Conservation (phyloP, 208 protist species). For the Paratrypanosoma confusum region DNA sequence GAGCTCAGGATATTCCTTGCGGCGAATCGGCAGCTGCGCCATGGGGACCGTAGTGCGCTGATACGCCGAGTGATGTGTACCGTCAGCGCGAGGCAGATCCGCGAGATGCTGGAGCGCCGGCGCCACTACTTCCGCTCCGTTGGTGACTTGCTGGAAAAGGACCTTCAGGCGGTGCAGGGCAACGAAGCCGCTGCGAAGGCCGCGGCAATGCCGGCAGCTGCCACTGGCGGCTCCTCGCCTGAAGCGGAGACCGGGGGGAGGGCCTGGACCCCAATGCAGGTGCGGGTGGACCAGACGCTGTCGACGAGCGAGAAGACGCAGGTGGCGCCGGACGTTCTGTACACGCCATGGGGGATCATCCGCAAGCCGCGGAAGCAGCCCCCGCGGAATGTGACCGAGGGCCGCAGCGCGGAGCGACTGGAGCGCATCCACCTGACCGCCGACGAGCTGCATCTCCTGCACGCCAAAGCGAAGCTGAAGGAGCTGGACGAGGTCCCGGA, state of each 20-base stretch:
- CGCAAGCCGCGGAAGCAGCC: constrained; percentile 38
- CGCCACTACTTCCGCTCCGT: constrained; percentile 82
- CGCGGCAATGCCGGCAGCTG: not conserved
- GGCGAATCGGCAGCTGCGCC: constrained; percentile 67
- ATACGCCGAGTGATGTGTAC: constrained; percentile 54
- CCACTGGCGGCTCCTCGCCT: not conserved
- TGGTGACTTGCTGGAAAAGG: constrained; percentile 53
- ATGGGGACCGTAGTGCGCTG: constrained; percentile 61
- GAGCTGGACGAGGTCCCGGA: constrained; percentile 80
- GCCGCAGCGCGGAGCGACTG: constrained; percentile 35
- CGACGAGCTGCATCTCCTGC: constrained; percentile 56
- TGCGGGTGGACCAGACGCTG: constrained; percentile 27
- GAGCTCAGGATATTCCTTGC: constrained; percentile 86
- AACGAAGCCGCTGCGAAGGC: not conserved
- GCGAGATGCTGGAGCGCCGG: constrained; percentile 68
- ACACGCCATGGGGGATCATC: constrained; percentile 80
- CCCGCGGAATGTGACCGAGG: not conserved
- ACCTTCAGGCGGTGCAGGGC: constrained; percentile 23
- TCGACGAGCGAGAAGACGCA: constrained; percentile 26
- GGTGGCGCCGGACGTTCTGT: constrained; percentile 44
- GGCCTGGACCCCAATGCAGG: not conserved
- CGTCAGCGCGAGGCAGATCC: constrained; percentile 42
- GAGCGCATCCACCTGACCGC: constrained; percentile 44
- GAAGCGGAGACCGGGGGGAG: not conserved
- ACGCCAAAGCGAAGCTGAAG: constrained; percentile 33